Conservation (phyloP, 2,329 filamentous ascomycete species). For the Trichoderma sp. region DNA sequence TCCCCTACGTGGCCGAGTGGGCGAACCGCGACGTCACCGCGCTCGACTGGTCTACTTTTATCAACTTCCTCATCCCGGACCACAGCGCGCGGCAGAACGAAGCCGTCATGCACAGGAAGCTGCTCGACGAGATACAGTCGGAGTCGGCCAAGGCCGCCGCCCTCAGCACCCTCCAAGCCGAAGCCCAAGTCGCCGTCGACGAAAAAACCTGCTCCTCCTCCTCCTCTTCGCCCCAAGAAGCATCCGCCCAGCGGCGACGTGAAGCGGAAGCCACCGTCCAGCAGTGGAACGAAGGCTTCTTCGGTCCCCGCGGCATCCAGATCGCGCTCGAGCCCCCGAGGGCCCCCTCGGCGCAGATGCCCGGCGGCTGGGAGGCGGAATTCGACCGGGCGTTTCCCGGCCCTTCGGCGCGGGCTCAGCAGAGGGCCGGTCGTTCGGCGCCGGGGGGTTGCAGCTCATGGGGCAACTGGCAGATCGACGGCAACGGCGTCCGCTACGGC, state of each 20-base stretch:
- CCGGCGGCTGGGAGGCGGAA: conserved; percentile 34
- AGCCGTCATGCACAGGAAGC: conserved; percentile 53
- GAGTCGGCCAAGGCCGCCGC: conserved; percentile 38
- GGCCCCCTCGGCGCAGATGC: conserved; percentile 33
- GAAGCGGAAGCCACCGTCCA: conserved; percentile 47
- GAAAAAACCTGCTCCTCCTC: too few relatives aligned
- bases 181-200: conserved; percentile 46
- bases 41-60: conserved; percentile 62
- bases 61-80: conserved; percentile 58
- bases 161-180: conserved; percentile 37
- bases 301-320: conserved; percentile 52
- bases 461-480: conserved; percentile 46
- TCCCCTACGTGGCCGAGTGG: conserved; percentile 48
- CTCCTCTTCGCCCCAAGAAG: conserved; percentile 17
- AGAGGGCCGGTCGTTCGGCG: background rate
- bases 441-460: conserved; percentile 29
- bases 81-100: conserved; percentile 50
- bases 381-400: conserved; percentile 10
- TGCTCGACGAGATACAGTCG: conserved; percentile 45
- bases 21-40: conserved; percentile 48
- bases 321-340: conserved; percentile 41
- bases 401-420: background rate
- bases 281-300: conserved; percentile 63
- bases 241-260: conserved; percentile 32
- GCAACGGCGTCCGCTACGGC: conserved; percentile 49